Base-by-base conservation (phyloP, 208 protist species). In the Leishmania martiniquensis region DNA sequence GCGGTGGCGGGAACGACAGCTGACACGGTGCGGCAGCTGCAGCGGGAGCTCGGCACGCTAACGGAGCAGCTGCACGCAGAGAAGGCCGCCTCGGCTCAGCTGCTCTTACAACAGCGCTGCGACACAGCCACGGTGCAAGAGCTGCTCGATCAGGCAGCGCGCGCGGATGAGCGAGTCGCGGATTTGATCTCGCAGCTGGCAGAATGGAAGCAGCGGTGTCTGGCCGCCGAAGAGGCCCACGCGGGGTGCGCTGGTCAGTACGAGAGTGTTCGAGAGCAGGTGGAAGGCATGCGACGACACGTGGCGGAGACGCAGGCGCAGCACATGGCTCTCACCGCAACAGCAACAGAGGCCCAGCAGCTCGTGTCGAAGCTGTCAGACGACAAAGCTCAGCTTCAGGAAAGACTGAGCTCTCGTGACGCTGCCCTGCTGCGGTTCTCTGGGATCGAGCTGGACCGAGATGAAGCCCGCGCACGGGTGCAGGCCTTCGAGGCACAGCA, bases 31-130 rank as follows among this genome's bases (percentile, higher is more conserved):
- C 47, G 55, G n/a, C 29, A 65, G 72, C 75, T 86, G 66, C 77
- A 76, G 42, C 60, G n/a, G 15, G 81, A 86, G 52, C 57, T 75
- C 1, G 1, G 77, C 32, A 51, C 63, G 17, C 51, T 72, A 45
- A 82, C 77, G 10, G 83, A 71, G 25, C 76, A 87, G 74, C 77
- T 82, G 49, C 81, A 84, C 44, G 73, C 55, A 0, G 83, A 86
- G 20, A 47, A 71, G 6, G 65, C 71, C 22, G 68, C 60, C 5
- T 62, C 66, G 34, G 73, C 78, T 37, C 84, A 88, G 59, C 63
- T 92, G 15, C 83, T 67, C n/a, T 37, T 81, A 4, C 76, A 86
- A 25, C 71, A 75, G 12, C 83, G 80, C n/a, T 75, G 76, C 45
- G 73, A 75, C 59, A 74, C 59, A 1, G 81, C 77, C 7, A 22